These are phyloP conservation scores for Talaromyces liani DNA, from an alignment of 495 filamentous ascomycete species.

Conservation along the genomic window DNA sequence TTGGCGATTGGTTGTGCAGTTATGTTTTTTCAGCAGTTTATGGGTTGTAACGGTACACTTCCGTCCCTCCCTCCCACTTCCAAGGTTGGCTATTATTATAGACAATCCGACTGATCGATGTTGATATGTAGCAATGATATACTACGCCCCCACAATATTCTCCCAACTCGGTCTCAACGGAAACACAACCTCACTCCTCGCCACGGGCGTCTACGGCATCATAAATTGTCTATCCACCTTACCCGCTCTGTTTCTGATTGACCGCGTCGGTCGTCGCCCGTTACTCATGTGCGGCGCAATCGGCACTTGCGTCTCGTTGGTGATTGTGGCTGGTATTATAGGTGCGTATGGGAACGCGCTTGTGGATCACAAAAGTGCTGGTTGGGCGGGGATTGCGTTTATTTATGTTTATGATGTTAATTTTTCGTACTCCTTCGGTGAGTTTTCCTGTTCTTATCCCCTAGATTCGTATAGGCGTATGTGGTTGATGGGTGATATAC, in stretches of 20 bases:
- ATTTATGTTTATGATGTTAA: conserved; percentile 79
- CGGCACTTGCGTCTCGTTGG: conserved; percentile 55
- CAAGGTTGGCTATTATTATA: neutral
- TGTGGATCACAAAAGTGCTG: conserved; percentile 51
- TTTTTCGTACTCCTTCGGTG: conserved; percentile 55
- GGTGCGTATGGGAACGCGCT: conserved; percentile 56
- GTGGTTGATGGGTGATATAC: neutral
- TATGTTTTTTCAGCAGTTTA: conserved; percentile 78
- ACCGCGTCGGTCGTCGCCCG: conserved; percentile 63
- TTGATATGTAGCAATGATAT: conserved; percentile 56
- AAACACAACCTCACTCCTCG: conserved; percentile 61
- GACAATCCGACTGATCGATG: neutral
- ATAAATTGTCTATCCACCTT: conserved; percentile 71
- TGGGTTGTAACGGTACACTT: conserved; percentile 40
- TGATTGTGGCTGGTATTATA: conserved; percentile 69
- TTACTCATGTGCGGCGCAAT: conserved; percentile 38
- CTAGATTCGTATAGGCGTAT: neutral
- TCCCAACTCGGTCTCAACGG: conserved; percentile 52
- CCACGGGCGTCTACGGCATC: conserved; percentile 74
- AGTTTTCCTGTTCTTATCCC: conserved; percentile 5
- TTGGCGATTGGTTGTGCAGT: conserved; percentile 71
- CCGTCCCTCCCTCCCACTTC: conserved; percentile 3
- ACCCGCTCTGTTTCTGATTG: conserved; percentile 67
- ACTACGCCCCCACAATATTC: conserved; percentile 74
- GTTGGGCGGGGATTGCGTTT: conserved; percentile 73